phyloP scores from a whole-genome alignment of 1,284 basidiomycete species.

The Cystobasidiaceae sp. region DNA sequence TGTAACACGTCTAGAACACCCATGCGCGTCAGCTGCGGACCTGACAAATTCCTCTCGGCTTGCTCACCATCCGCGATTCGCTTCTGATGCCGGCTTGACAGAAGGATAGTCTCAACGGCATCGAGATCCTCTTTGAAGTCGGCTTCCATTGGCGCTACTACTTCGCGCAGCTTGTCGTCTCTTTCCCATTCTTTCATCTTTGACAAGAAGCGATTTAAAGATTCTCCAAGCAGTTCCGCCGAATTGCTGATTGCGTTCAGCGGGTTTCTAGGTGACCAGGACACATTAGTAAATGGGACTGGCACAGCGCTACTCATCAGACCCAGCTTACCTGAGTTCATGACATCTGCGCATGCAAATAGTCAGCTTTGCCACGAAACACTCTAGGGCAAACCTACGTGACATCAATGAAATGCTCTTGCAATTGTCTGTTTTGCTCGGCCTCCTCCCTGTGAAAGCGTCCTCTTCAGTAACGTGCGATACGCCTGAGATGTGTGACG shows the following conservation, averaged over 20 bases:
- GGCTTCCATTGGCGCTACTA: conserved; percentile 26
- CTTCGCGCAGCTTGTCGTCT: background rate
- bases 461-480: background rate
- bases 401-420: conserved; percentile 38
- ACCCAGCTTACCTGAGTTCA: conserved; percentile 2
- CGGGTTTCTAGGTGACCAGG: conserved; percentile 30
- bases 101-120: conserved; percentile 41
- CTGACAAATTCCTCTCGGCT: background rate
- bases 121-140: conserved; percentile 42
- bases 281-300: background rate
- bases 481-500: background rate
- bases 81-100: conserved; percentile 41
- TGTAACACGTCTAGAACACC: conserved; percentile 36
- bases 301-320: background rate
- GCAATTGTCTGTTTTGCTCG: conserved; percentile 37
- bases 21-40: background rate
- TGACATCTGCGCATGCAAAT: background rate
- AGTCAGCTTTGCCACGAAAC: background rate
- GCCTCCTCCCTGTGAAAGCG: conserved; percentile 28
- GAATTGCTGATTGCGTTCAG: conserved; percentile 33
- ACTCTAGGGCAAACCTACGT: background rate
- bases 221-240: conserved; percentile 36
- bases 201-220: conserved; percentile 33
- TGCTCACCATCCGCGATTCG: conserved; percentile 34
- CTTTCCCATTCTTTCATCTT: conserved; percentile 26